Percentiles rank a stretch among this genome's conserved stretches.
Evolutionary conservation across 192 early-diverging fungal species (phyloP).

Genomic region (Mortierella hygrophila): DNA sequence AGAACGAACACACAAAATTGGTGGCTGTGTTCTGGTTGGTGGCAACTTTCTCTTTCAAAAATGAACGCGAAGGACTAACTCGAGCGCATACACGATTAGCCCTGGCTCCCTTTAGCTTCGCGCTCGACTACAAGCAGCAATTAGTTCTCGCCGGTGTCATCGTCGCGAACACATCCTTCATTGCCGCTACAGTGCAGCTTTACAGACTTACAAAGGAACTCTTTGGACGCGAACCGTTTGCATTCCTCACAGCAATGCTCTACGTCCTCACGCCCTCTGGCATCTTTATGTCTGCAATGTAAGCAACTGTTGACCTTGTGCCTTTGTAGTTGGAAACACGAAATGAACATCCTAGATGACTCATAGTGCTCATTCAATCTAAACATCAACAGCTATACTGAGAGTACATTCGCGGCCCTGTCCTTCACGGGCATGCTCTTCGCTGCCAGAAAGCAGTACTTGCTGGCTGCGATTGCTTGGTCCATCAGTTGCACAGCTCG

Average conservation of each 20-base stretch:
- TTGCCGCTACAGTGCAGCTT: slow-evolving; percentile 76
- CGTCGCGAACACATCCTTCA: slow-evolving; percentile 83
- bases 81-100: slow-evolving; percentile 48
- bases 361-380: too few species aligned
- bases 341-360: too few species aligned
- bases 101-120: slow-evolving; percentile 60
- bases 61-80: background rate
- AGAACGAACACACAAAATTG: background rate
- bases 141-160: slow-evolving; percentile 73
- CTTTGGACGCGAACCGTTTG: slow-evolving; percentile 64
- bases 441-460: slow-evolving; percentile 56
- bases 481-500: slow-evolving; percentile 70
- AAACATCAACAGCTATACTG: slow-evolving; percentile 72
- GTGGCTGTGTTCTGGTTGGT: slow-evolving; percentile 6
- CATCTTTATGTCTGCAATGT: slow-evolving; percentile 89
- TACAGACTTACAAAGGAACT: slow-evolving; percentile 61
- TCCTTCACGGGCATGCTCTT: slow-evolving; percentile 84
- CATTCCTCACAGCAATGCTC: slow-evolving; percentile 74
- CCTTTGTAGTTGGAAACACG: too few species aligned
- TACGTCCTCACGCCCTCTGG: slow-evolving; percentile 83
- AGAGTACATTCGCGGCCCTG: slow-evolving; percentile 85
- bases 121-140: slow-evolving; percentile 56
- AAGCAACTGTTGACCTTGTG: background rate
- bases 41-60: background rate
- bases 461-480: slow-evolving; percentile 76